phyloP scores from a whole-genome alignment of 306 rosid genomes.

The Citrullus colocynthis region DNA sequence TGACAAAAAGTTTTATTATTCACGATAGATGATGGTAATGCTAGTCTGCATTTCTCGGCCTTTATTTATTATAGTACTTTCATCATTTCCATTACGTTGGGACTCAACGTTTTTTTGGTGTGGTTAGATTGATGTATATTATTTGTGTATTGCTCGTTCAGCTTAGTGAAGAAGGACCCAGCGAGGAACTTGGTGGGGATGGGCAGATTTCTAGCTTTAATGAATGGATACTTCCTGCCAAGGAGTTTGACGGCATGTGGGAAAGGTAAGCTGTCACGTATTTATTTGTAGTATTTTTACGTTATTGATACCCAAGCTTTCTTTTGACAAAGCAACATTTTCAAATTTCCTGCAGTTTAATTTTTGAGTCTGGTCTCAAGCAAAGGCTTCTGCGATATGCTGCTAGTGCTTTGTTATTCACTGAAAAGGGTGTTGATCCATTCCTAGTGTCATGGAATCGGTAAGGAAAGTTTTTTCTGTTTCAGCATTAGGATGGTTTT shows the following conservation, averaged over 20 bases:
- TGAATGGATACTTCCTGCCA: constrained; percentile 95
- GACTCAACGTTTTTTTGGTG: neutral
- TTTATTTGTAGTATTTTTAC: constrained; percentile 10
- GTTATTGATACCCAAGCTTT: constrained; percentile 7
- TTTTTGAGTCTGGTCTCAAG: constrained; percentile 93
- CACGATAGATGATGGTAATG: neutral
- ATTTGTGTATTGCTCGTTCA: constrained; percentile 27
- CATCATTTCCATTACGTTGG: neutral
- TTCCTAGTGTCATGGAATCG: constrained; percentile 97
- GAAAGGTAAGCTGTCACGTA: constrained; percentile 57
- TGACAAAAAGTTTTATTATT: neutral
- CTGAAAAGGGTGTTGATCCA: constrained; percentile 86
- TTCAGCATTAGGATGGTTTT: neutral
- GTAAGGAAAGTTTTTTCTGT: constrained; percentile 26
- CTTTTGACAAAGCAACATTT: constrained; percentile 8
- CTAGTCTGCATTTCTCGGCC: neutral
- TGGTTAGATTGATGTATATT: constrained; percentile 7
- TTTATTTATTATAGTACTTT: neutral
- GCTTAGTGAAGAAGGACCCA: constrained; percentile 94
- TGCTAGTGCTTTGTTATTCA: constrained; percentile 84
- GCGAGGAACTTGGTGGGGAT: constrained; percentile 75
- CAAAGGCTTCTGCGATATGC: constrained; percentile 71
- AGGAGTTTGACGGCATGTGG: constrained; percentile 97
- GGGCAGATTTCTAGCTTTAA: constrained; percentile 83
- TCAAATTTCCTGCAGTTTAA: constrained; percentile 46